Evolutionary conservation across 208 protist species (phyloP), one percentile per base, ranked within the genome.

Genomic region (Angomonas ambiguus): DNA sequence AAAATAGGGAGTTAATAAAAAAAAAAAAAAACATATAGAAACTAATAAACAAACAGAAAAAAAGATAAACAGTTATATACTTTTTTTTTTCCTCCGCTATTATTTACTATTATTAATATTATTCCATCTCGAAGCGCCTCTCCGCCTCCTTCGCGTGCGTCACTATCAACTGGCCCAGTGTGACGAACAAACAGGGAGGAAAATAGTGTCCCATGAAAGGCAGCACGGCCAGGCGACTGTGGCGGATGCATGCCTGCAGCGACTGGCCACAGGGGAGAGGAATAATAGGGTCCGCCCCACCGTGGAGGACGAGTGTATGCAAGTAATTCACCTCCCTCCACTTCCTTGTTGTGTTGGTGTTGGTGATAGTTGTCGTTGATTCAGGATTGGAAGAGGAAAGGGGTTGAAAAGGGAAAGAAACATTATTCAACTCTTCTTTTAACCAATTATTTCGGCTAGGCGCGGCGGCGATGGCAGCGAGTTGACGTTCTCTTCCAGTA

Each of bases 161-260:
- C 4, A 76, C 62, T 28, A 93, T 87, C 53, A 85, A 76, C 8
- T 86, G 67, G 22, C 60, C 62, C 18, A 93, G 28, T 11, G 30
- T 27, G 2, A 38, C 45, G n/a, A 74, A 76, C 53, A 83, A 62
- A n/a, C 69, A 71, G 20, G 70, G 48, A 0, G 76, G 68, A 25
- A 88, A 60, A 32, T 58, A 69, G 67, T 87, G 80, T 5, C 77
- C 76, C 80, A 87, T 80, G 10, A 57, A 38, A 3, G 80, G 80
- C 10, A 72, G 59, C 10, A 87, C 34, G 18, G 83, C 80, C 30
- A 87, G 48, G 57, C 71, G 72, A n/a, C 74, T 33, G 5, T 62
- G 38, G 6, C 56, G 24, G 34, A 87, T 68, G n/a, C 60, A 22
- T 3, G 24, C 8, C 1, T 69, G 74, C 25, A 81, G 57, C 28